These are phyloP conservation scores for Hymenoscyphus infarciens DNA, from an alignment of 2,329 filamentous ascomycete species.

Conservation along the genomic window DNA sequence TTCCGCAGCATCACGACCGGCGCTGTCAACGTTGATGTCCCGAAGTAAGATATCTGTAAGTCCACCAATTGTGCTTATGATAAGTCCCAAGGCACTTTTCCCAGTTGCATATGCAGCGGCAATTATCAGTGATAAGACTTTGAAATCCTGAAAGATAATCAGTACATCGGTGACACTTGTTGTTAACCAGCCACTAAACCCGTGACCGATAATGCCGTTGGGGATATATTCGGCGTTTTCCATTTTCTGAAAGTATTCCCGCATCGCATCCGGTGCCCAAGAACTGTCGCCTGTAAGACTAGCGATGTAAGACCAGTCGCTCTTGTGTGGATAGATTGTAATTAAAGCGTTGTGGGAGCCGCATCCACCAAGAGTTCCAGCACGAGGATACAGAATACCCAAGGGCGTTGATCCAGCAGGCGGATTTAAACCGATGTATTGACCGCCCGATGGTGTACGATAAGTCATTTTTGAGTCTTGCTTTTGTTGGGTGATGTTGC, in stretches of 20 bases:
- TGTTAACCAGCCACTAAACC: slow-evolving; percentile 10
- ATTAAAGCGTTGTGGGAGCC: slow-evolving; percentile 20
- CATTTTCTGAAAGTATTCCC: slow-evolving; percentile 13
- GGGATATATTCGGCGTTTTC: slow-evolving; percentile 17
- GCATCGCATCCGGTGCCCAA: slow-evolving; percentile 17
- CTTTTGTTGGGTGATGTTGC: slow-evolving; percentile 42
- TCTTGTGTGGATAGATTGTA: slow-evolving; percentile 17
- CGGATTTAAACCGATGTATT: slow-evolving; percentile 25
- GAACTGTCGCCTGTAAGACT: slow-evolving; percentile 19
- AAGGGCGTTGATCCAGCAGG: slow-evolving; percentile 23
- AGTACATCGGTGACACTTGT: slow-evolving; percentile 9
- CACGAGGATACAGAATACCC: slow-evolving; percentile 29
- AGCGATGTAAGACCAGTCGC: slow-evolving; percentile 21
- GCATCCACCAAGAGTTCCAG: slow-evolving; percentile 31
- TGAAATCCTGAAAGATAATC: slow-evolving; percentile 14
- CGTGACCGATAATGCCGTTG: slow-evolving; percentile 16
- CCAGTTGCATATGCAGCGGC: slow-evolving; percentile 21
- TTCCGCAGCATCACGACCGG: slow-evolving; percentile 19
- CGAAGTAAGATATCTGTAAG: slow-evolving; percentile 14
- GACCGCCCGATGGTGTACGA: slow-evolving; percentile 27
- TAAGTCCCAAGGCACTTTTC: slow-evolving; percentile 11
- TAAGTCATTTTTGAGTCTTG: slow-evolving; percentile 49
- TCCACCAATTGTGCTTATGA: slow-evolving; percentile 11
- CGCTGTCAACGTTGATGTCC: slow-evolving; percentile 28
- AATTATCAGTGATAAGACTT: slow-evolving; percentile 19